Conservation (phyloP, 257 asterid genomes). For the Capsicum rhomboideum region DNA sequence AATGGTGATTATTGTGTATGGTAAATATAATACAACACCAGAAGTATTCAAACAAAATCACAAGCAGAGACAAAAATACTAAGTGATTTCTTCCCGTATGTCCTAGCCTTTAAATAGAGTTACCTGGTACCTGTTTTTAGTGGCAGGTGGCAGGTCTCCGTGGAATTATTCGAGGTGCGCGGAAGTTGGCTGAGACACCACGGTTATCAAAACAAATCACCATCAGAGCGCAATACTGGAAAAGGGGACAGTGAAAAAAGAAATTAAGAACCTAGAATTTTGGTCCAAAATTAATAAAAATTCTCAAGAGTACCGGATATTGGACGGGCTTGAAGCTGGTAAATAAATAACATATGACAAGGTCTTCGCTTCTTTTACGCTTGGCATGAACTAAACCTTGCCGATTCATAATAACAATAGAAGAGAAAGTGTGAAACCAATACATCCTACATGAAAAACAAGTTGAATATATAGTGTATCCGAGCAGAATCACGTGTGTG, state of each 20-base stretch:
- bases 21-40: neutral
- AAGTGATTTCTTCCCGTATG: too few species aligned
- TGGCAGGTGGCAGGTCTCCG: too few species aligned
- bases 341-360: too few species aligned
- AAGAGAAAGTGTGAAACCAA: too few species aligned
- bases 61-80: neutral
- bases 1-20: neutral
- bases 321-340: too few species aligned
- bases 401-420: too few species aligned
- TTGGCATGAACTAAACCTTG: too few species aligned
- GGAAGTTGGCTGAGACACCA: neutral
- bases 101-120: too few species aligned
- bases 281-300: neutral
- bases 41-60: neutral
- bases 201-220: neutral
- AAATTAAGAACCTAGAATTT: neutral
- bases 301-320: too few species aligned
- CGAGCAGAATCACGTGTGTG: neutral
- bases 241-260: neutral
- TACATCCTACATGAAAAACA: too few species aligned
- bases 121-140: neutral
- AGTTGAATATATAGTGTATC: neutral
- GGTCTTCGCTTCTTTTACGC: too few species aligned
- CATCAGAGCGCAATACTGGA: neutral
- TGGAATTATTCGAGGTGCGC: too few species aligned